A percentile compares a stretch with the other conserved stretches of the same genome.
Conservation (phyloP, 352 stramenopile genomes). For the Pythium rishiriense region DNA sequence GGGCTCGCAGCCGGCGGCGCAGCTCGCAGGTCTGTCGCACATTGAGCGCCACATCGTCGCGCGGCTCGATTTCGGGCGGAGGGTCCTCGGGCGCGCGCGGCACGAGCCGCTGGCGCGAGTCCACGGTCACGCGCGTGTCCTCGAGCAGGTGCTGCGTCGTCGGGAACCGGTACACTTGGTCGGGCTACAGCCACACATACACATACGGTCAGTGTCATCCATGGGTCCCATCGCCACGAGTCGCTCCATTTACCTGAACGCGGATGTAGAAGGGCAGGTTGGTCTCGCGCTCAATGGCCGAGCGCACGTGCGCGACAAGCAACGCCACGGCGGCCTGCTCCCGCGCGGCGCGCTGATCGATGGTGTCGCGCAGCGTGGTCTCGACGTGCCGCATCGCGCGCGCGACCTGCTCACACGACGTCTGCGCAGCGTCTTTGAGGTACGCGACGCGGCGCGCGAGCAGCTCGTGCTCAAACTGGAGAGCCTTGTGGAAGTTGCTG, state of each 20-base stretch:
- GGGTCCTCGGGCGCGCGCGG: constrained; percentile 29
- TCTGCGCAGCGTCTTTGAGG: constrained; percentile 46
- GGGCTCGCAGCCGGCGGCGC: not conserved
- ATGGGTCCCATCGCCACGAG: too few relatives aligned
- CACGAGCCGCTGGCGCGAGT: constrained; percentile 41
- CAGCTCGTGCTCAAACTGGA: constrained; percentile 62
- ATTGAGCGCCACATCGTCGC: constrained; percentile 49
- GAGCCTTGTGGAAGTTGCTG: constrained; percentile 54
- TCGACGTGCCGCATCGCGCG: constrained; percentile 52
- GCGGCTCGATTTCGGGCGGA: constrained; percentile 44
- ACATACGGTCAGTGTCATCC: not conserved
- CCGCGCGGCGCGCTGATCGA: constrained; percentile 41
- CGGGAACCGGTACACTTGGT: constrained; percentile 54
- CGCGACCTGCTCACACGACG: constrained; percentile 46
- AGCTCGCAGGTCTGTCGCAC: constrained; percentile 38
- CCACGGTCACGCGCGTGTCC: constrained; percentile 52
- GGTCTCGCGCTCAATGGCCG: constrained; percentile 58
- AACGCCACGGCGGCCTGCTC: constrained; percentile 50
- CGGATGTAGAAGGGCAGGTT: constrained; percentile 62
- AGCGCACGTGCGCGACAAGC: constrained; percentile 51
- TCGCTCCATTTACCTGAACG: constrained; percentile 35
- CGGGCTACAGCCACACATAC: constrained; percentile 34
- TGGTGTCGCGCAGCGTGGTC: constrained; percentile 40
- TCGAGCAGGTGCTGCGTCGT: constrained; percentile 50
- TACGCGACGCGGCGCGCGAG: constrained; percentile 51